phyloP scores from a whole-genome alignment of 75 land plant genomes.

The Cupressus sempervirens region DNA sequence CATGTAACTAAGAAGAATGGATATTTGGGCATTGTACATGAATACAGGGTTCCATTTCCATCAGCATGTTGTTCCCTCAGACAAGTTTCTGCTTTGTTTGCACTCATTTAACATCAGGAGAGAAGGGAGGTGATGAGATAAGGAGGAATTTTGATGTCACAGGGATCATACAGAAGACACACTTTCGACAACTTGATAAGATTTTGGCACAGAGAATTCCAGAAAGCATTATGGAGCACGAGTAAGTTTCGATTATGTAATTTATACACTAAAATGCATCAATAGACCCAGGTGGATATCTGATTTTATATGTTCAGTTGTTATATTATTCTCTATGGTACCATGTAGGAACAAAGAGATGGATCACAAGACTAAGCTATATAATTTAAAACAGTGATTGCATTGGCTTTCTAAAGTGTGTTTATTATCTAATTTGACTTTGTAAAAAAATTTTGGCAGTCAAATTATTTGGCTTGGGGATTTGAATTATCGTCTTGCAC shows the following conservation, averaged over 20 bases:
- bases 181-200: slow-evolving; percentile 24
- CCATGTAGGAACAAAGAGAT: not conserved
- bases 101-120: too few species aligned
- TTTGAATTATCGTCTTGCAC: slow-evolving; percentile 67
- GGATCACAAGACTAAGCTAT: not conserved
- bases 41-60: slow-evolving; percentile 77
- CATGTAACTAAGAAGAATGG: not conserved
- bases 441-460: too few species aligned
- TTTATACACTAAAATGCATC: not conserved
- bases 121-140: too few species aligned
- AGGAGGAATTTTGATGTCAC: slow-evolving; percentile 17
- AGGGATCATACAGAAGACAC: slow-evolving; percentile 64
- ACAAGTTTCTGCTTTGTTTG: slow-evolving; percentile 40
- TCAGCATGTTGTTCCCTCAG: slow-evolving; percentile 63
- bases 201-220: not conserved
- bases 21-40: not conserved
- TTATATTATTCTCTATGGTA: not conserved
- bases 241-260: not conserved
- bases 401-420: not conserved
- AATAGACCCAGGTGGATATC: not conserved
- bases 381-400: not conserved
- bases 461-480: too few species aligned
- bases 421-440: not conserved
- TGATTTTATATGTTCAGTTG: too few species aligned
- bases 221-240: too few species aligned